These are phyloP conservation scores for Acanthochlamys bracteata DNA, from an alignment of 106 monocot species.

Conservation along the genomic window DNA sequence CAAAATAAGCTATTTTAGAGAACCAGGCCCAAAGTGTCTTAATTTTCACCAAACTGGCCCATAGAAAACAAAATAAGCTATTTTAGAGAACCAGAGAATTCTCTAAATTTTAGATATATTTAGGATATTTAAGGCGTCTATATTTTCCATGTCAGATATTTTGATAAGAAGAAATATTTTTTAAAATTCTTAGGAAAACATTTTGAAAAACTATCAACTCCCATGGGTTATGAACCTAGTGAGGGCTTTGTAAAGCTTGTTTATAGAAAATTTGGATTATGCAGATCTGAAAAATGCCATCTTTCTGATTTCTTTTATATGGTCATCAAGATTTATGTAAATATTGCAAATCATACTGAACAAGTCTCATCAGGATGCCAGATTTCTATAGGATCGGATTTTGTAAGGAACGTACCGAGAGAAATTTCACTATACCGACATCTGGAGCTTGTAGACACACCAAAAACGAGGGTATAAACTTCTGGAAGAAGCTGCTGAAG, in stretches of 20 bases:
- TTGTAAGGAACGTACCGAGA: no score
- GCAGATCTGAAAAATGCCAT: constrained; percentile 47
- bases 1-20: no score
- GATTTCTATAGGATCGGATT: constrained; percentile 70
- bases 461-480: constrained; percentile 45
- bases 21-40: no score
- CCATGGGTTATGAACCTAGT: constrained; percentile 68
- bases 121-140: no score
- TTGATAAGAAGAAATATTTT: no score
- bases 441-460: constrained; percentile 63
- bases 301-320: constrained; percentile 82
- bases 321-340: constrained; percentile 68
- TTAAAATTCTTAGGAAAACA: no score
- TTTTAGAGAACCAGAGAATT: no score
- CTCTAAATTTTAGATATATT: no score
- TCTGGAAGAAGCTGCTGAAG: constrained; percentile 51
- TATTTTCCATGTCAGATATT: no score
- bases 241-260: constrained; percentile 57
- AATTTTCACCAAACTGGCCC: no score
- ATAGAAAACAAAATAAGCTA: no score
- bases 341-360: constrained; percentile 51
- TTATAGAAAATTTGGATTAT: constrained; percentile 47
- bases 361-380: constrained; percentile 56
- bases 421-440: constrained; percentile 67
- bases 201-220: constrained; percentile 36